Evolutionary conservation across 441 rosid genomes (phyloP).

Genomic region (Viola pubescens): DNA sequence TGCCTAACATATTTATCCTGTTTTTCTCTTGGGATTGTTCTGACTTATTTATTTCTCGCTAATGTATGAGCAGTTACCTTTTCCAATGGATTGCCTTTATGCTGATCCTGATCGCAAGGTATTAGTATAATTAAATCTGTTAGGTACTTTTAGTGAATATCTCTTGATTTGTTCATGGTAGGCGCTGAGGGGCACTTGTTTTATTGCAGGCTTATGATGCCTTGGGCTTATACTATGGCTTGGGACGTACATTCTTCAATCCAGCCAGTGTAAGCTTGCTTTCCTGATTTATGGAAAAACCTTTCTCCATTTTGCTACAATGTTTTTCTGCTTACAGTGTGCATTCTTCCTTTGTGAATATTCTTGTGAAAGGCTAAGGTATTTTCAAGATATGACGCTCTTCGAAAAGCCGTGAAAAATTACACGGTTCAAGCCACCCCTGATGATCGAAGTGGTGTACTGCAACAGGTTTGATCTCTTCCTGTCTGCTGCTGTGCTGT

Average conservation of each 20-base stretch:
- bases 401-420: conserved; percentile 26
- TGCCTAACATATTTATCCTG: too few relatives aligned
- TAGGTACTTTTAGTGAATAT: neutral
- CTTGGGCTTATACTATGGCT: conserved; percentile 66
- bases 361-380: too few relatives aligned
- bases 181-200: neutral
- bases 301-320: neutral
- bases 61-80: conserved; percentile 50
- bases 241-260: conserved; percentile 83
- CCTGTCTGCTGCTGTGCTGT: too few relatives aligned
- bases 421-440: conserved; percentile 80
- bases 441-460: conserved; percentile 63
- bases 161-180: neutral
- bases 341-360: too few relatives aligned
- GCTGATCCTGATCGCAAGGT: conserved; percentile 91
- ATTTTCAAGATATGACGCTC: too few relatives aligned
- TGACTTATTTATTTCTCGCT: neutral
- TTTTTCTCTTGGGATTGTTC: too few relatives aligned
- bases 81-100: conserved; percentile 77
- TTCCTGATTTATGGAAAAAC: neutral
- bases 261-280: conserved; percentile 59
- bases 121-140: neutral
- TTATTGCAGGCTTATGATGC: conserved; percentile 60
- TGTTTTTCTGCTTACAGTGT: too few relatives aligned
- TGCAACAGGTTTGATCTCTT: conserved; percentile 59